Percentiles rank a stretch among this genome's conserved stretches.
These are phyloP conservation scores for Aspergillus texensis DNA, from an alignment of 2,329 filamentous ascomycete species.

Conservation along the genomic window DNA sequence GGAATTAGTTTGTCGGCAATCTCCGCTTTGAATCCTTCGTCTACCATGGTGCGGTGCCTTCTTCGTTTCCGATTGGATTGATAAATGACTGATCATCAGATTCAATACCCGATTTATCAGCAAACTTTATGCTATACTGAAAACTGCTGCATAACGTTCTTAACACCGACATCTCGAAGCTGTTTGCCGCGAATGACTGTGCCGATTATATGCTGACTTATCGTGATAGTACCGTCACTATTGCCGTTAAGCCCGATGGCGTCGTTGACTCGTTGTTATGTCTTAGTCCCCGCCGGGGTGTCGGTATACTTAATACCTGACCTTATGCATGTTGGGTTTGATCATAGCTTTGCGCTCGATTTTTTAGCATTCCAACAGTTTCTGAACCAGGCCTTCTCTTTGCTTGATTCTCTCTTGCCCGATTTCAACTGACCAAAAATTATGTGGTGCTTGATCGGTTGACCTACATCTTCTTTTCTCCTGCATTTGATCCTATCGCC, in stretches of 20 bases:
- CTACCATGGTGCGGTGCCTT: neutral
- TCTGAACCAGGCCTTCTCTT: neutral
- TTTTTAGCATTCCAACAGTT: neutral
- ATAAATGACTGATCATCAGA: neutral
- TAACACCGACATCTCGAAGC: neutral
- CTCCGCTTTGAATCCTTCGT: neutral
- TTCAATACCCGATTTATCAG: neutral
- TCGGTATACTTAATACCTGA: neutral
- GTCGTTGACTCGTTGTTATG: neutral
- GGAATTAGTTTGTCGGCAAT: neutral
- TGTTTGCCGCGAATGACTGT: neutral
- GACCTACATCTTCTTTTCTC: neutral
- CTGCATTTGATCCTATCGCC: neutral
- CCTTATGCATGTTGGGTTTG: neutral
- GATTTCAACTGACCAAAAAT: neutral
- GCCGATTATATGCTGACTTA: neutral
- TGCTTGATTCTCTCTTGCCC: neutral
- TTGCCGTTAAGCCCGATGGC: constrained; percentile 1
- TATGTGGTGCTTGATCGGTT: neutral
- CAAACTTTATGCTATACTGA: neutral
- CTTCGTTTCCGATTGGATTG: neutral
- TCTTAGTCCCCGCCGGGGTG: neutral
- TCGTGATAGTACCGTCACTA: neutral
- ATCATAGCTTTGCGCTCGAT: neutral
- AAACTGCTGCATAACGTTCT: neutral